phyloP scores from a whole-genome alignment of 169 alveolate species.

The Besnoitia besnoiti region DNA sequence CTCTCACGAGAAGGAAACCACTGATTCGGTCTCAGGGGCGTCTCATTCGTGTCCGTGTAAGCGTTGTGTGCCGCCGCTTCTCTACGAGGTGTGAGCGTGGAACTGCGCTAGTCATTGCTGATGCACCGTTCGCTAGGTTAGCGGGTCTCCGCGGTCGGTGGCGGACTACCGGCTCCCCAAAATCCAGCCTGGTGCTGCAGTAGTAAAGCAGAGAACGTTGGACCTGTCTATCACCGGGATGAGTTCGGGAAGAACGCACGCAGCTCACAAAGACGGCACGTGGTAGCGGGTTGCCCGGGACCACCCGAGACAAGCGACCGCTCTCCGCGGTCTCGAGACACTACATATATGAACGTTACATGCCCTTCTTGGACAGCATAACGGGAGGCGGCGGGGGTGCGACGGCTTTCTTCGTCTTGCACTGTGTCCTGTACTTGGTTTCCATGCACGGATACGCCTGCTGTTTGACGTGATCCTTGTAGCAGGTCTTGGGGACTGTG shows the following conservation, averaged over 20 bases:
- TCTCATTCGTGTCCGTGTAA: too few species aligned
- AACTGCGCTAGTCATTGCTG: too few species aligned
- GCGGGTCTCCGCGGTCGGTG: too few species aligned
- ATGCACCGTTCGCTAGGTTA: too few species aligned
- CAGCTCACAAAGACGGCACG: neutral
- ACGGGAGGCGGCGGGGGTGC: constrained; percentile 4
- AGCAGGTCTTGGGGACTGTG: constrained; percentile 64
- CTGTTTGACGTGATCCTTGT: constrained; percentile 34
- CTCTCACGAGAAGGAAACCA: too few species aligned
- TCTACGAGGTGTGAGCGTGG: too few species aligned
- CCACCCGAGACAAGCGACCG: neutral
- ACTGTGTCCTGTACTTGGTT: constrained; percentile 30
- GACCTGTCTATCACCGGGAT: neutral
- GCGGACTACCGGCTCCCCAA: too few species aligned
- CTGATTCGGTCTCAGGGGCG: too few species aligned
- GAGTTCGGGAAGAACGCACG: neutral
- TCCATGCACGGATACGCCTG: constrained; percentile 62
- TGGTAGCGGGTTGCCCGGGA: neutral
- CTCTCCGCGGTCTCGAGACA: too few species aligned
- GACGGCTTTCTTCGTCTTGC: constrained; percentile 23
- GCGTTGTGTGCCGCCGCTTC: too few species aligned
- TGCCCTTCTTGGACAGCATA: neutral
- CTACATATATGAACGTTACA: too few species aligned
- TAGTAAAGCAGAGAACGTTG: neutral
- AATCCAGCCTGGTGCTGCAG: too few species aligned